Percentiles rank a stretch among this genome's conserved stretches.
These are phyloP conservation scores for Citeromyces hawaiiensis DNA, from an alignment of 1,139 yeast genomes.

Conservation along the genomic window DNA sequence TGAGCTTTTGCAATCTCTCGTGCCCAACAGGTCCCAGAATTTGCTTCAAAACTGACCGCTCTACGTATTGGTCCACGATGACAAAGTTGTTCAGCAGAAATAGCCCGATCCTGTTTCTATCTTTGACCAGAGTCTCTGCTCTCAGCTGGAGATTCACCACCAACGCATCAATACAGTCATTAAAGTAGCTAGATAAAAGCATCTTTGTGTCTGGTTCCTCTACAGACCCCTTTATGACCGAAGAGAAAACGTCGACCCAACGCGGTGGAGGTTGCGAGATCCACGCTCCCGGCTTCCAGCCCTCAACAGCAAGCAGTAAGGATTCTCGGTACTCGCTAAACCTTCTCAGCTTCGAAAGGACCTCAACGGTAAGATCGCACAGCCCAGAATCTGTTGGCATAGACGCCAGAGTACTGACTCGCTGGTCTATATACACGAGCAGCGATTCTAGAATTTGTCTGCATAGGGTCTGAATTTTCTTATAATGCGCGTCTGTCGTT, in stretches of 20 bases:
- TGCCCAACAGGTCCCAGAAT: slow-evolving; percentile 54
- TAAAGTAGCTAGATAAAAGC: slow-evolving; percentile 47
- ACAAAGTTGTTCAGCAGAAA: slow-evolving; percentile 61
- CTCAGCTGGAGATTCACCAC: slow-evolving; percentile 45
- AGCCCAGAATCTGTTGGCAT: slow-evolving; percentile 6
- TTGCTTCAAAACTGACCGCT: slow-evolving; percentile 40
- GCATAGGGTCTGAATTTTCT: background rate
- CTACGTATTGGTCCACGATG: slow-evolving; percentile 61
- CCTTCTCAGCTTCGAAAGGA: slow-evolving; percentile 42
- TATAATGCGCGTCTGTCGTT: background rate
- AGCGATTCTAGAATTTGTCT: background rate
- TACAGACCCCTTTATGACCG: slow-evolving; percentile 22
- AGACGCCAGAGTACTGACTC: slow-evolving; percentile 8
- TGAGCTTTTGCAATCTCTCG: slow-evolving; percentile 52
- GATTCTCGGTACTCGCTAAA: slow-evolving; percentile 51
- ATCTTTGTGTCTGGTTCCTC: slow-evolving; percentile 26
- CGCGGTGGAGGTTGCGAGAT: slow-evolving; percentile 37
- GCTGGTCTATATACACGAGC: slow-evolving; percentile 1
- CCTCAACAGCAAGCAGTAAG: slow-evolving; percentile 35
- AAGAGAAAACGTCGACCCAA: slow-evolving; percentile 36
- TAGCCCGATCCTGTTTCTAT: slow-evolving; percentile 46
- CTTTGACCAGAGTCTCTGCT: slow-evolving; percentile 30
- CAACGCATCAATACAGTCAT: slow-evolving; percentile 68
- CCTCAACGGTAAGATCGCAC: slow-evolving; percentile 14
- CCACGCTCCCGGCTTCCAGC: slow-evolving; percentile 56